Conservation (phyloP, 495 filamentous ascomycete species). For the Barbatosphaeria neglecta region DNA sequence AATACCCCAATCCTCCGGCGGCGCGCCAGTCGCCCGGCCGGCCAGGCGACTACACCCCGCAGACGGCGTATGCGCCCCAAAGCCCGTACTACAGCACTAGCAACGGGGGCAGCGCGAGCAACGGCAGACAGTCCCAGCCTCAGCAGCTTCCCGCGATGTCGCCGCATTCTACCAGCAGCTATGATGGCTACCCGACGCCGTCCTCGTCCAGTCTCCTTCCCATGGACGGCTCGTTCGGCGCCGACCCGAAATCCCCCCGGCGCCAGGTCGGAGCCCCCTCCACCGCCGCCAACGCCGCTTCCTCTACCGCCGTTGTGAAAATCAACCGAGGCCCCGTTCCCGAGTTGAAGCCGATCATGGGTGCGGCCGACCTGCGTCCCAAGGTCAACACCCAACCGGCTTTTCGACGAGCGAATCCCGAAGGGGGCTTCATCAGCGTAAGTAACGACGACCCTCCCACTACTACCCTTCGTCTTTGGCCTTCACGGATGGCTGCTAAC, state of each 20-base stretch:
- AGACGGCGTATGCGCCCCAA: conserved; percentile 31
- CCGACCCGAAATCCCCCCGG: conserved; percentile 65
- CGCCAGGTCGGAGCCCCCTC: too few relatives aligned
- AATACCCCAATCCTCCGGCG: conserved; percentile 26
- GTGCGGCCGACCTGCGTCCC: conserved; percentile 63
- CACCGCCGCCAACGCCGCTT: too few relatives aligned
- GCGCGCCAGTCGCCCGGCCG: conserved; percentile 42
- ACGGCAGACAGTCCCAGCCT: conserved; percentile 23
- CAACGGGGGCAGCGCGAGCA: not conserved
- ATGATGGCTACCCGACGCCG: conserved; percentile 40
- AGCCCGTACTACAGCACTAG: conserved; percentile 1
- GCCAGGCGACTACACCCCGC: conserved; percentile 31
- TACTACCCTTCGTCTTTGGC: conserved; percentile 4
- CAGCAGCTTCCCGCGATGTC: conserved; percentile 63
- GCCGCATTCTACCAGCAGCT: conserved; percentile 43
- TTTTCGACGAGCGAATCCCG: conserved; percentile 87
- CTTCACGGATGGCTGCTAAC: not conserved
- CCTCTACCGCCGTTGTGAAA: conserved; percentile 30
- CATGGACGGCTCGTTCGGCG: conserved; percentile 58
- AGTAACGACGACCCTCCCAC: conserved; percentile 19
- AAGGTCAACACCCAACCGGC: conserved; percentile 78
- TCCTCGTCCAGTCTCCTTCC: conserved; percentile 53
- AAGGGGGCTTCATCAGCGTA: conserved; percentile 98
- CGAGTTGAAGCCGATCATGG: conserved; percentile 68
- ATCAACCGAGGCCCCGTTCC: conserved; percentile 65